phyloP scores from a whole-genome alignment of 2,329 filamentous ascomycete species.

The Teratosphaeria viscida region DNA sequence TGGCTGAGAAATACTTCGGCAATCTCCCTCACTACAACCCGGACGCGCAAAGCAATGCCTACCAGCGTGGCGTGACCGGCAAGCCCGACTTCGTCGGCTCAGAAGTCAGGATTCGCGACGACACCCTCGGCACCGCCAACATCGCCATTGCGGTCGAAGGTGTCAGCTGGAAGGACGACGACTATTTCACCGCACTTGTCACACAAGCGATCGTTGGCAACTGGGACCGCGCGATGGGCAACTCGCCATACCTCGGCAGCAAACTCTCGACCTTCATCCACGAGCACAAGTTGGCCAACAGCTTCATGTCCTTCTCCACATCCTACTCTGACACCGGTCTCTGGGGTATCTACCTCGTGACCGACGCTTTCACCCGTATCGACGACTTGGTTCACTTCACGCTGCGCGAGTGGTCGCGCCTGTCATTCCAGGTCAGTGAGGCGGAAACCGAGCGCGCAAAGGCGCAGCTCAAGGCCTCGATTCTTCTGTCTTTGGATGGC shows the following conservation, averaged over 20 bases:
- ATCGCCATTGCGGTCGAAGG: conserved; percentile 98
- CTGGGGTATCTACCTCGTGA: conserved; percentile 98
- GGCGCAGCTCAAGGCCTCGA: conserved; percentile 96
- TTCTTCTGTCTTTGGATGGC: conserved; percentile 92
- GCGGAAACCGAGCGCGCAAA: conserved; percentile 97
- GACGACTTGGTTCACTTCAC: conserved; percentile 98
- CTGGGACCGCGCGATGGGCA: conserved; percentile 98
- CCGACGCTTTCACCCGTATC: conserved; percentile 74
- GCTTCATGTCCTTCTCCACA: conserved; percentile 99
- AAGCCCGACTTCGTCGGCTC: conserved; percentile 95
- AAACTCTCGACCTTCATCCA: conserved; percentile 93
- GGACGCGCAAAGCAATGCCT: conserved; percentile 59
- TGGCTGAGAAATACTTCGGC: conserved; percentile 93
- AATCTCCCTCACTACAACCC: conserved; percentile 65
- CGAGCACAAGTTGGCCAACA: conserved; percentile 93
- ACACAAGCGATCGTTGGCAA: conserved; percentile 98
- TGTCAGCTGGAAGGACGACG: conserved; percentile 98
- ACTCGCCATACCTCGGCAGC: conserved; percentile 93
- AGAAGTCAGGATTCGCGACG: conserved; percentile 89
- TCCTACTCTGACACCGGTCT: conserved; percentile 99
- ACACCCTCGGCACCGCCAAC: conserved; percentile 91
- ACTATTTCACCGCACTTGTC: conserved; percentile 97
- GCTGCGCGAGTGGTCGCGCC: conserved; percentile 93
- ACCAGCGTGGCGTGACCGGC: conserved; percentile 61
- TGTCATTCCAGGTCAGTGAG: conserved; percentile 77